Evolutionary conservation across 2,329 filamentous ascomycete species (phyloP).

Genomic region (Orbilia ellipsospora): DNA sequence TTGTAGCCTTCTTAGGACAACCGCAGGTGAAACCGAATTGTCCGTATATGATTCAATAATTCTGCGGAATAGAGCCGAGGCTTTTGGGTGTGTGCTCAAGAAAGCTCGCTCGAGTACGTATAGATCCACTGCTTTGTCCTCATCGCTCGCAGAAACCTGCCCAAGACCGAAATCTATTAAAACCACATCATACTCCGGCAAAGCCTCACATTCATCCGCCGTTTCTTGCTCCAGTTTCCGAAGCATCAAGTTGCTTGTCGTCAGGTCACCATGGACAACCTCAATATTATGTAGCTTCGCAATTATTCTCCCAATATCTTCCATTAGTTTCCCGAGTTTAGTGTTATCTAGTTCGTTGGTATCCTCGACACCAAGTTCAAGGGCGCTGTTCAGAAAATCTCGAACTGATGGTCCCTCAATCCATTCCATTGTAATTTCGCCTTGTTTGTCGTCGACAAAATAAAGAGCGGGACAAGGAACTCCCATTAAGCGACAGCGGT

Average conservation of each 20-base stretch:
- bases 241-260: slow-evolving; percentile 96
- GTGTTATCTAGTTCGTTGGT: slow-evolving; percentile 63
- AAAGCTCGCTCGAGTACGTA: slow-evolving; percentile 97
- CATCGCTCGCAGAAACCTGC: slow-evolving; percentile 81
- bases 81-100: slow-evolving; percentile 89
- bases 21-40: slow-evolving; percentile 78
- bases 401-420: slow-evolving; percentile 78
- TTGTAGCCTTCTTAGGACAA: slow-evolving; percentile 83
- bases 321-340: slow-evolving; percentile 73
- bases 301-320: slow-evolving; percentile 75
- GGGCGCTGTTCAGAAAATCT: slow-evolving; percentile 75
- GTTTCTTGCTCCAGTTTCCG: slow-evolving; percentile 62
- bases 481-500: slow-evolving; percentile 80
- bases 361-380: slow-evolving; percentile 63
- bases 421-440: slow-evolving; percentile 88
- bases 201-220: slow-evolving; percentile 60
- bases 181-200: slow-evolving; percentile 76
- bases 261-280: slow-evolving; percentile 93
- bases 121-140: slow-evolving; percentile 93
- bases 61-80: slow-evolving; percentile 78
- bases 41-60: slow-evolving; percentile 79
- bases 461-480: slow-evolving; percentile 85
- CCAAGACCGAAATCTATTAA: slow-evolving; percentile 96
- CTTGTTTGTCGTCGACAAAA: slow-evolving; percentile 72
- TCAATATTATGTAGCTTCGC: slow-evolving; percentile 83